These are phyloP conservation scores for Ramalina intermedia DNA, from an alignment of 495 filamentous ascomycete species.

Conservation along the genomic window DNA sequence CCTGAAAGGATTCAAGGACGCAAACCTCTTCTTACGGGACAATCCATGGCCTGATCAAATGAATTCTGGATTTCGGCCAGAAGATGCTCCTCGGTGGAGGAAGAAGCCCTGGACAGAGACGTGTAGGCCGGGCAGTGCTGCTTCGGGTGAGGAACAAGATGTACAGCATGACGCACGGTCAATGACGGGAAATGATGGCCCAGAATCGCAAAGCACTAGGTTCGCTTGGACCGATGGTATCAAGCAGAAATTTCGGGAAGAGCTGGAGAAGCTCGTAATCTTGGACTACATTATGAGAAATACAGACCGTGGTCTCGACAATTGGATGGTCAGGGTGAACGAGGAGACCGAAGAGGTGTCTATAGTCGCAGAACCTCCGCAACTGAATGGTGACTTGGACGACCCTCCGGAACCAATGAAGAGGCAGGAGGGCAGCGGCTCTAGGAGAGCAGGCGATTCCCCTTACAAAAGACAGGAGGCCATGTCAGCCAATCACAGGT, in stretches of 20 bases:
- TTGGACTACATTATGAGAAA: constrained; percentile 99
- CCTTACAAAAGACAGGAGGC: constrained; percentile 69
- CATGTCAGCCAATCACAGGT: constrained; percentile 62
- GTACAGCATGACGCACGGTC: constrained; percentile 35
- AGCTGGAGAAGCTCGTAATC: constrained; percentile 94
- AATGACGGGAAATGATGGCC: constrained; percentile 33
- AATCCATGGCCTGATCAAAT: constrained; percentile 96
- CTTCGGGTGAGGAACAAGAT: constrained; percentile 58
- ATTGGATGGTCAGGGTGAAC: constrained; percentile 99
- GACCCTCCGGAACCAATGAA: constrained; percentile 42
- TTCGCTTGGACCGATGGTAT: constrained; percentile 82
- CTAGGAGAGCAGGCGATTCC: constrained; percentile 30
- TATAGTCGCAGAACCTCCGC: constrained; percentile 70
- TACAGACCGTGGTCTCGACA: constrained; percentile 90
- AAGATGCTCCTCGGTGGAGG: constrained; percentile 55
- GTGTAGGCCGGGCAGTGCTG: constrained; percentile 58
- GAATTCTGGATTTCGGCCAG: constrained; percentile 58
- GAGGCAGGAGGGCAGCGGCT: constrained; percentile 20
- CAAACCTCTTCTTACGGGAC: constrained; percentile 85
- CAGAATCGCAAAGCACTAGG: constrained; percentile 25
- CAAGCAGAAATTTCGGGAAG: constrained; percentile 85
- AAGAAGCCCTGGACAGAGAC: constrained; percentile 69
- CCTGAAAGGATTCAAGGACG: constrained; percentile 90
- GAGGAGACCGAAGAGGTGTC: constrained; percentile 67
- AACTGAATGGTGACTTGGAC: constrained; percentile 37